Evolutionary conservation across 2,329 filamentous ascomycete species (phyloP), one percentile per base, ranked within the genome.

Genomic region (Mycosphaerelloides madeirae): DNA sequence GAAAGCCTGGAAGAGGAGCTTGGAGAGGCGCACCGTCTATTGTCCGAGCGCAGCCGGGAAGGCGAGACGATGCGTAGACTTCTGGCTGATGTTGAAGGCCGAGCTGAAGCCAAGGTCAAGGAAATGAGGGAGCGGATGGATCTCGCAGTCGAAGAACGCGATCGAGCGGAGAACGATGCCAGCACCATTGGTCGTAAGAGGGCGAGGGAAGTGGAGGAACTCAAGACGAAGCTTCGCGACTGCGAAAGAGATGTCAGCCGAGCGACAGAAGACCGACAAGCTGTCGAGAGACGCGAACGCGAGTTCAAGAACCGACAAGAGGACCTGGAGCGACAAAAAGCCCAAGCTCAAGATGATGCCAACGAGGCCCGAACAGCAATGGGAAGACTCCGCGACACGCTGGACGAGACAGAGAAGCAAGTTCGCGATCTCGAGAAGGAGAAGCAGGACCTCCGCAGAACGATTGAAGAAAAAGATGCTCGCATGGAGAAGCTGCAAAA

Each of bases 1-100:
- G 90, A 96, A 60, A 86, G 83, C 46, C 72, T 97, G 0, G 91
- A 96, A 60, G 93, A 98, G 67, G 93, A 98, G 65, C 75, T 97
- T 1, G 80, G 81, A 1, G 93, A 98, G 66, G 84, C 89, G 3
- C 89, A 95, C 63, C 80, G 87, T 46, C 78, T 96, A 49, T 77
- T 98, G 2, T 81, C 80, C 41, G 93, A 98, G 66, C 83, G 93
- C 19, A 91, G 87, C 3, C 81, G 93, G 33, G 93, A 98, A 68
- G 87, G 83, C 19, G 91, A 97, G 70, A 96, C 88, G 1, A 97
- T 98, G 90, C 81, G 93, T 28, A 77, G 89, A 38, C 76, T 97
- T 48, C 73, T 98, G 11, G 83, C 84, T 13, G 91, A 97, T 54
- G 87, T 90, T 7, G 88, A 97, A 64, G 80, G 85, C 48, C 78